Evolutionary conservation across 2,329 filamentous ascomycete species (phyloP).

Genomic region (Monilinia fructigena): DNA sequence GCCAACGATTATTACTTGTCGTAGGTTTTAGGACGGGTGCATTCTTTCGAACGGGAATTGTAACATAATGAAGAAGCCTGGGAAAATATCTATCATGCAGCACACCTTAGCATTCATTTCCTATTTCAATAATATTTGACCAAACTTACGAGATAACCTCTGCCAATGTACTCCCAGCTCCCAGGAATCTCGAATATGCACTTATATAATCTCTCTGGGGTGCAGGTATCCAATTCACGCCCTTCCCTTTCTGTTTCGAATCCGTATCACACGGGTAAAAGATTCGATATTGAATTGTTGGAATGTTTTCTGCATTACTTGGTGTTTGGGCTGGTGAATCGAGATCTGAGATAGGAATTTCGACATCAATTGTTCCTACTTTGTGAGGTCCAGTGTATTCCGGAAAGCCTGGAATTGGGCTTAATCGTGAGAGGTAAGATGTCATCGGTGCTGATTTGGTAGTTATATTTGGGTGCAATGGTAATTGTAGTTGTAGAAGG

Average conservation of each 20-base stretch:
- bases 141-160: slow-evolving; percentile 58
- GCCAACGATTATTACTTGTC: slow-evolving; percentile 58
- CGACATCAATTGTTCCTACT: slow-evolving; percentile 77
- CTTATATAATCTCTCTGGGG: slow-evolving; percentile 73
- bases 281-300: slow-evolving; percentile 76
- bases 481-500: slow-evolving; percentile 4
- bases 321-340: slow-evolving; percentile 54
- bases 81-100: slow-evolving; percentile 56
- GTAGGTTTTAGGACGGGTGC: slow-evolving; percentile 57
- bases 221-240: slow-evolving; percentile 71
- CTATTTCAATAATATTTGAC: neutral
- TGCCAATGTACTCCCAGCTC: slow-evolving; percentile 58
- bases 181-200: slow-evolving; percentile 75
- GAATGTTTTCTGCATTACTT: slow-evolving; percentile 50
- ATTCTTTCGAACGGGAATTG: slow-evolving; percentile 71
- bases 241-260: slow-evolving; percentile 43
- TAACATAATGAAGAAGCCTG: slow-evolving; percentile 69
- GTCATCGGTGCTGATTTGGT: slow-evolving; percentile 27
- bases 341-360: slow-evolving; percentile 67
- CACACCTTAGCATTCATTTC: slow-evolving; percentile 2
- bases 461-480: neutral
- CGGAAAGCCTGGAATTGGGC: slow-evolving; percentile 70
- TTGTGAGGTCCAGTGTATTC: slow-evolving; percentile 74
- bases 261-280: slow-evolving; percentile 70
- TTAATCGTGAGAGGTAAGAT: slow-evolving; percentile 51